Base-by-base conservation (phyloP, 176 grass and related monocot genomes). In the Leersia perrieri region DNA sequence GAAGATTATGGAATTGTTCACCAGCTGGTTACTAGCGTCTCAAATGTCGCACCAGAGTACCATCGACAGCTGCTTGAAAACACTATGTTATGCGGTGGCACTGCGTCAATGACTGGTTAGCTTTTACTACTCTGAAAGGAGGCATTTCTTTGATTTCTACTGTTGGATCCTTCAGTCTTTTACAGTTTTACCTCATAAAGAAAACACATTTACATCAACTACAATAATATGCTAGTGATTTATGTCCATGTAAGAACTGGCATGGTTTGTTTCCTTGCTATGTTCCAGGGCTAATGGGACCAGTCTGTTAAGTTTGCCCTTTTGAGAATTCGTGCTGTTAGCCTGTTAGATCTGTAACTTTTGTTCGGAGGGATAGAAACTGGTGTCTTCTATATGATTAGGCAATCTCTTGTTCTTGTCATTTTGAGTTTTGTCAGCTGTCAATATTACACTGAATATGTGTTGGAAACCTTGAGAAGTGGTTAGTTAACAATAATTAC, bases 1-100 rank as follows among this genome's bases (percentile, higher is more conserved):
- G 92, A 99, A 87, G 90, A 99, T 89, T 99, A 93, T 89, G 90
- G 93, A 27, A 90, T 95, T 51, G 96, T 99, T 68, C 92, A 95
- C 38, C 92, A 95, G 85, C 65, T 99, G 67, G 77, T 99, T 79
- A 88, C 82, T 27, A 85, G 90, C 39, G 86, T 95, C 64, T 95
- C 92, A 69, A 95, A 90, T 25, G 92, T 99, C 38, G 88, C 96
- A 73, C 90, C 92, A 12, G 93, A 95, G 81, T 91, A 99, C 84
- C 96, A 95, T 76, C 87, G 85, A 5, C 96, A 99, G 62, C 87
- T 99, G 38, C 88, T 99, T 38, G 92, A 99, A 84, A 99, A 91
- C 82, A 99, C 88, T 32, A 93, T 99, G 90, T 35, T 99, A 42
- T 99, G 96, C 15, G 96, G 96, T 70, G 96, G 88, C 65, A 99